Percentiles rank a stretch among this genome's conserved stretches.
Evolutionary conservation across 2,329 filamentous ascomycete genomes (phyloP).

Genomic region (Fusarium anthophilum): DNA sequence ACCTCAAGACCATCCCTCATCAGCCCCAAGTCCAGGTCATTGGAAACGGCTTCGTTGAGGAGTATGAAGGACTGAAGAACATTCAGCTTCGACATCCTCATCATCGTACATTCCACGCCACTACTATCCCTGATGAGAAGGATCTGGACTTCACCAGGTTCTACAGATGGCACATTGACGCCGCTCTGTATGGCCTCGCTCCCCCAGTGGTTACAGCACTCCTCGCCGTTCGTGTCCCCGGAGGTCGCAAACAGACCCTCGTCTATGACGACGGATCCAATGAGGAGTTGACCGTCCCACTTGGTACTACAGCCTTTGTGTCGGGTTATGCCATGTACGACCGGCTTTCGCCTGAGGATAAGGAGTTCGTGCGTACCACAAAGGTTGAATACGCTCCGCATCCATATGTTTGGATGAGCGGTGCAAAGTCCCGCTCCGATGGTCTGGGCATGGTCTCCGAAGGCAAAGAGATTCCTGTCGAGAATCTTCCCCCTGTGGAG

Average conservation of each 20-base stretch:
- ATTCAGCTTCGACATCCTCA: conserved; percentile 78
- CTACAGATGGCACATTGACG: conserved; percentile 85
- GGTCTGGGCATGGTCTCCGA: conserved; percentile 78
- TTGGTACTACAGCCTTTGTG: conserved; percentile 81
- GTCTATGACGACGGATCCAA: conserved; percentile 77
- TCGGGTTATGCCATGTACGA: conserved; percentile 78
- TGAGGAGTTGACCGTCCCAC: conserved; percentile 72
- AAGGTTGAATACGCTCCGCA: conserved; percentile 80
- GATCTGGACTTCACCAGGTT: conserved; percentile 65
- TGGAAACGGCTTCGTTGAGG: conserved; percentile 74
- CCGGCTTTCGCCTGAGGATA: conserved; percentile 69
- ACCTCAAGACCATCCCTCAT: conserved; percentile 81
- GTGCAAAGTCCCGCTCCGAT: conserved; percentile 71
- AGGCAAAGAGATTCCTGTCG: conserved; percentile 66
- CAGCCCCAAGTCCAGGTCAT: conserved; percentile 82
- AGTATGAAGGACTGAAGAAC: conserved; percentile 76
- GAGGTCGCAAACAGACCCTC: conserved; percentile 71
- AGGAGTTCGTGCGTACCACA: conserved; percentile 72
- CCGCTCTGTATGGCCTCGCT: conserved; percentile 78
- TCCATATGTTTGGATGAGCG: conserved; percentile 84
- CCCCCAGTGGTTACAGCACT: conserved; percentile 78
- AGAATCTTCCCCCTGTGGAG: conserved; percentile 72
- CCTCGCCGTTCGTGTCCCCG: conserved; percentile 77
- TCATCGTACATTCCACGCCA: conserved; percentile 79
- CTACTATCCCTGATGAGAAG: conserved; percentile 64